Percentiles rank a stretch among this genome's conserved stretches.
Conservation (phyloP, 257 asterid genomes). For the Hygrophila difformis region DNA sequence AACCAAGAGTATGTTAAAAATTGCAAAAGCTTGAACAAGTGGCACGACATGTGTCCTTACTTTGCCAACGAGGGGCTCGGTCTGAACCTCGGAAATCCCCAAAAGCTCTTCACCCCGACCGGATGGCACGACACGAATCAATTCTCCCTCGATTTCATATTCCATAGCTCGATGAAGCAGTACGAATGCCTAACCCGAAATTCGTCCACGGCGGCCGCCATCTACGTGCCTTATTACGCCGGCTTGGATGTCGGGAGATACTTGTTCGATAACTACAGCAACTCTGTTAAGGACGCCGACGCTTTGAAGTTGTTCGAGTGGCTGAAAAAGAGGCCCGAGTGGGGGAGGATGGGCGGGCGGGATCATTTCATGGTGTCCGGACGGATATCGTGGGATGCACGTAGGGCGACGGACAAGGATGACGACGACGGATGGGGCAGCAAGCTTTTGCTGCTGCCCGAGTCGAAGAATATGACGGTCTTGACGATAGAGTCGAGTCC, state of each 20-base stretch:
- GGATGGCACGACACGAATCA: constrained; percentile 78
- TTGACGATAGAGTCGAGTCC: constrained; percentile 79
- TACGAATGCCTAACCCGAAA: constrained; percentile 67
- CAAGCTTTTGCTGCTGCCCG: constrained; percentile 60
- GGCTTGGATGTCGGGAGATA: constrained; percentile 65
- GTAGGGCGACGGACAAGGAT: constrained; percentile 34
- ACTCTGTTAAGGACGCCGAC: constrained; percentile 36
- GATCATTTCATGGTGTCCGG: constrained; percentile 80
- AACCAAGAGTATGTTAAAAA: constrained; percentile 40
- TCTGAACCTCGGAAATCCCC: constrained; percentile 43
- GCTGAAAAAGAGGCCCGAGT: constrained; percentile 43
- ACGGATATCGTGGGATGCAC: constrained; percentile 75
- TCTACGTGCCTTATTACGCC: constrained; percentile 65
- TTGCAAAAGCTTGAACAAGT: constrained; percentile 46
- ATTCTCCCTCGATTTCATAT: constrained; percentile 60
- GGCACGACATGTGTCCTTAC: constrained; percentile 69
- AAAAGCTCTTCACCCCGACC: constrained; percentile 29
- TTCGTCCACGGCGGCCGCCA: constrained; percentile 49
- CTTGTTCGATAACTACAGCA: constrained; percentile 31
- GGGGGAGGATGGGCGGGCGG: constrained; percentile 51
- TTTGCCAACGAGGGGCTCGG: constrained; percentile 67
- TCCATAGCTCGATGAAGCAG: constrained; percentile 66
- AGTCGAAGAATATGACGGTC: constrained; percentile 54
- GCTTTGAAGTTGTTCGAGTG: constrained; percentile 23
- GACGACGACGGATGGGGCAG: constrained; percentile 71